Conservation (phyloP, 2,329 filamentous ascomycete genomes). For the Cordyceps cicadae region DNA sequence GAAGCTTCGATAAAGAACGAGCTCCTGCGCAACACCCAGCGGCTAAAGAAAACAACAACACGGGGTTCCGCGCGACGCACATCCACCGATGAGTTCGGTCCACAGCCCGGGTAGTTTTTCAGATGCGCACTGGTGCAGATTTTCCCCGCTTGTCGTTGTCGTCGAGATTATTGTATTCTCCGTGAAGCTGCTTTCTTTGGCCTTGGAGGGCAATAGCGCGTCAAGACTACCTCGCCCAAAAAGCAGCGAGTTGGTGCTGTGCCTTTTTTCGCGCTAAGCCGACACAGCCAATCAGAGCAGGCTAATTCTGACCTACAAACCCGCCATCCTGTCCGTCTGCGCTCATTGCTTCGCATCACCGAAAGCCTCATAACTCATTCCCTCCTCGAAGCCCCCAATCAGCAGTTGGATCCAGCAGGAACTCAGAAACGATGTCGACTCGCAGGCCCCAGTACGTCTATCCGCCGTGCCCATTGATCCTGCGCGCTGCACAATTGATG, state of each 20-base stretch:
- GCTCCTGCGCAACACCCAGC: background rate
- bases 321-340: slow-evolving; percentile 19
- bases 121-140: background rate
- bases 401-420: slow-evolving; percentile 18
- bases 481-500: slow-evolving; percentile 16
- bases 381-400: slow-evolving; percentile 21
- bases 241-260: slow-evolving; percentile 4
- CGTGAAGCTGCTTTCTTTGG: background rate
- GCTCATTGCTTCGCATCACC: slow-evolving; percentile 17
- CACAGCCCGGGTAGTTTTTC: background rate
- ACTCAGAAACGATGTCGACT: slow-evolving; percentile 31
- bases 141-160: background rate
- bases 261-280: slow-evolving; percentile 24
- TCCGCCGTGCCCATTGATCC: background rate
- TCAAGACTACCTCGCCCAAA: background rate
- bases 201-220: background rate
- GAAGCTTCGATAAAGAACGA: background rate
- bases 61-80: background rate
- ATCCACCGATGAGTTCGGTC: background rate
- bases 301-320: slow-evolving; percentile 34
- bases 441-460: slow-evolving; percentile 35
- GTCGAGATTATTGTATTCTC: background rate
- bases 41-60: background rate
- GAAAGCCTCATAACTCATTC: slow-evolving; percentile 14
- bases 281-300: slow-evolving; percentile 27